Percentiles rank a stretch among this genome's conserved stretches.
phyloP scores from a whole-genome alignment of 208 protist genomes.

The Angomonas deanei region DNA sequence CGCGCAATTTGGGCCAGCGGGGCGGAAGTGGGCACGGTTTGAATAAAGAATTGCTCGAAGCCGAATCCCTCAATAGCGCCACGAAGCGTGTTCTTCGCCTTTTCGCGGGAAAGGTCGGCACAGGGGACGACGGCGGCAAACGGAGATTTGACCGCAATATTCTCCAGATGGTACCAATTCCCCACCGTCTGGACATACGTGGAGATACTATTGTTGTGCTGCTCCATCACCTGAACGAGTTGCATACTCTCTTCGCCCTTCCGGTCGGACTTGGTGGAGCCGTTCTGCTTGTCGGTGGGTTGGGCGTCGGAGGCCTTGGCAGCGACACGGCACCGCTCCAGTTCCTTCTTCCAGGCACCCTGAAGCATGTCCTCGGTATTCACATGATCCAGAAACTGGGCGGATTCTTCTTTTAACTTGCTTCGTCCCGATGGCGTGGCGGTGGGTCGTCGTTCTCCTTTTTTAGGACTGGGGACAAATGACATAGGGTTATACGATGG shows the following conservation, averaged over 20 bases:
- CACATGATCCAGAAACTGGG: background rate
- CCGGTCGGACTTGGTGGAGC: background rate
- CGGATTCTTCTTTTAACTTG: background rate
- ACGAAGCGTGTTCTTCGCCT: slow-evolving; percentile 18
- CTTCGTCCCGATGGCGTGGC: background rate
- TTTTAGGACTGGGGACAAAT: background rate
- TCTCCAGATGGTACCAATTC: slow-evolving; percentile 53
- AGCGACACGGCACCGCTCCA: background rate
- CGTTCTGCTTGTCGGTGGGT: background rate
- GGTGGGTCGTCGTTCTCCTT: background rate
- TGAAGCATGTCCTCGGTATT: background rate
- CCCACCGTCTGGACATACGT: slow-evolving; percentile 1
- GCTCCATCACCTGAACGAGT: slow-evolving; percentile 26
- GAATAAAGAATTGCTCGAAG: slow-evolving; percentile 41
- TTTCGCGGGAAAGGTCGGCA: slow-evolving; percentile 19
- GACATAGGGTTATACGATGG: background rate
- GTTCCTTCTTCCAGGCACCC: background rate
- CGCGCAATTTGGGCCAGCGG: slow-evolving; percentile 40
- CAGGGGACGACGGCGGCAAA: slow-evolving; percentile 62
- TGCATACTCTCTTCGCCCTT: slow-evolving; percentile 8
- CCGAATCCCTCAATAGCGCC: slow-evolving; percentile 40
- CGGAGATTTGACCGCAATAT: slow-evolving; percentile 36
- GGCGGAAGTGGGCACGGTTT: slow-evolving; percentile 43
- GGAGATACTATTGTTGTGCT: slow-evolving; percentile 5
- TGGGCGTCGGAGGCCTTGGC: background rate